These are phyloP conservation scores for Microcos paniculata DNA, from an alignment of 345 rosid genomes.

Conservation along the genomic window DNA sequence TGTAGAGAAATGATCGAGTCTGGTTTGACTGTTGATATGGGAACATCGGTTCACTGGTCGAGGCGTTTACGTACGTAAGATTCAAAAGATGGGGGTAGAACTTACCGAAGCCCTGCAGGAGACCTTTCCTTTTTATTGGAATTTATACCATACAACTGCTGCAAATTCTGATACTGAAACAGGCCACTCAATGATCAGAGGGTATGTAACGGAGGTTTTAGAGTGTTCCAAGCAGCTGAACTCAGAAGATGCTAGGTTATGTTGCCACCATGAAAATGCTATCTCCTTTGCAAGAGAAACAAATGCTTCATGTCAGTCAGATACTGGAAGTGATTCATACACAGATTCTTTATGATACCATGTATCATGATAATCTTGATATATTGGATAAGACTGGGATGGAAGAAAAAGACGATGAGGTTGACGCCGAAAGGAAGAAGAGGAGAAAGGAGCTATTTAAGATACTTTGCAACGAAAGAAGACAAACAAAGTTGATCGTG, in stretches of 20 bases:
- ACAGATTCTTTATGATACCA: constrained; percentile 76
- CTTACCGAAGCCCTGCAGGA: constrained; percentile 89
- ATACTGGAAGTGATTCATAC: constrained; percentile 76
- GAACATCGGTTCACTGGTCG: constrained; percentile 94
- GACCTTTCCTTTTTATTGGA: constrained; percentile 95
- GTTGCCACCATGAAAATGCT: constrained; percentile 76
- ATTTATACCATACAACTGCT: constrained; percentile 34
- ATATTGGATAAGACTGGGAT: constrained; percentile 73
- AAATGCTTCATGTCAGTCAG: constrained; percentile 60
- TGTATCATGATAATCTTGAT: constrained; percentile 67
- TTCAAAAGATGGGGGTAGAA: constrained; percentile 85
- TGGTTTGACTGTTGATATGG: constrained; percentile 82
- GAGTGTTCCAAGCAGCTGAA: constrained; percentile 76
- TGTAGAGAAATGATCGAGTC: constrained; percentile 79
- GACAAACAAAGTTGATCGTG: no score
- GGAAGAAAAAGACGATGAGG: constrained; percentile 94
- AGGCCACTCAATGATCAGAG: no score
- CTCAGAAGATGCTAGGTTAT: constrained; percentile 67
- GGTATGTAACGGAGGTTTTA: constrained; percentile 78
- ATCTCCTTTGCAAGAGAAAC: constrained; percentile 72
- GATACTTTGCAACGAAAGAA: no score
- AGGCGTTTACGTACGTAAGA: constrained; percentile 71
- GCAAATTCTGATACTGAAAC: constrained; percentile 36
- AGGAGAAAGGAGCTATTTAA: no score
- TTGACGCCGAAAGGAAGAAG: no score